Evolutionary conservation across 352 stramenopile species (phyloP).

Genomic region (Thraustotheca clavata): DNA sequence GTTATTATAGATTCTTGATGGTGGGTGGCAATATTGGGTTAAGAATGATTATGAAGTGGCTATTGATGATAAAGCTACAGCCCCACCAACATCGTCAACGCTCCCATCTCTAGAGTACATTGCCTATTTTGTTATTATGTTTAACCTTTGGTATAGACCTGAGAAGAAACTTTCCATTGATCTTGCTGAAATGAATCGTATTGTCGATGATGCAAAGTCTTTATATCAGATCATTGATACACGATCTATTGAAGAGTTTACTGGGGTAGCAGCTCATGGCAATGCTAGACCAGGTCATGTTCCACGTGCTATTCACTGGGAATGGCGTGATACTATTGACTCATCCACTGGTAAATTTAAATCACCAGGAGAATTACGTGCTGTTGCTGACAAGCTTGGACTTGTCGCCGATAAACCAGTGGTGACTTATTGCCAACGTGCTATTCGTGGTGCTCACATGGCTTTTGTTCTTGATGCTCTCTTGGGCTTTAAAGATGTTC

Average conservation of each 20-base stretch:
- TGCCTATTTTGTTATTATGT: too few species aligned
- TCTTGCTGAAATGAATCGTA: slow-evolving; percentile 28
- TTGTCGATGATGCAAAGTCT: slow-evolving; percentile 22
- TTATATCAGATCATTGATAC: slow-evolving; percentile 32
- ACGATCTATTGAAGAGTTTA: slow-evolving; percentile 33
- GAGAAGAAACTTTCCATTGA: slow-evolving; percentile 20
- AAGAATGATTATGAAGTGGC: slow-evolving; percentile 25
- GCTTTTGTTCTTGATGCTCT: slow-evolving; percentile 66
- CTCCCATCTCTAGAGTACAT: background rate
- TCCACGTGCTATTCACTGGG: slow-evolving; percentile 58
- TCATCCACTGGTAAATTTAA: slow-evolving; percentile 49
- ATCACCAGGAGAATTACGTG: slow-evolving; percentile 40
- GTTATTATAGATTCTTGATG: slow-evolving; percentile 43
- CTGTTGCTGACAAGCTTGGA: slow-evolving; percentile 27
- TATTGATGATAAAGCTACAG: background rate
- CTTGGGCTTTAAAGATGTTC: slow-evolving; percentile 36
- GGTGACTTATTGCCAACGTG: slow-evolving; percentile 67
- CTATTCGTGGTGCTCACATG: slow-evolving; percentile 54
- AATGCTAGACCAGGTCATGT: slow-evolving; percentile 48
- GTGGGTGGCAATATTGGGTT: slow-evolving; percentile 61
- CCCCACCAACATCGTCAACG: slow-evolving; percentile 10
- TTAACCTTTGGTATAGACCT: background rate
- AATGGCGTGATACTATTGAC: slow-evolving; percentile 58
- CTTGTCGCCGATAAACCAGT: slow-evolving; percentile 39
- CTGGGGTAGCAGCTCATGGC: slow-evolving; percentile 29